Conservation (phyloP, 192 early-diverging fungal species). For the Chytriomyces hyalinus region DNA sequence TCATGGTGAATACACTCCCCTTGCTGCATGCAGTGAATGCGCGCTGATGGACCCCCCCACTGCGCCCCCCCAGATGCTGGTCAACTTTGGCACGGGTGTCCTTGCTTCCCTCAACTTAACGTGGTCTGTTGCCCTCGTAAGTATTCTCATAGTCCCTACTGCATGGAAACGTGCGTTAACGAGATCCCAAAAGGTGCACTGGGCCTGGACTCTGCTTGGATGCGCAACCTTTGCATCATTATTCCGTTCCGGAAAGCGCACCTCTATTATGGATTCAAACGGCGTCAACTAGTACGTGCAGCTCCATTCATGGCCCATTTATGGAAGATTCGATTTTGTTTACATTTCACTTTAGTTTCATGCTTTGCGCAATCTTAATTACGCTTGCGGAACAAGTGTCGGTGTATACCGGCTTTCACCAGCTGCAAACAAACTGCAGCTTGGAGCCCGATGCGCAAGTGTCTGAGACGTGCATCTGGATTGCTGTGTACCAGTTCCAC, state of each 20-base stretch:
- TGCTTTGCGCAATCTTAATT: background rate
- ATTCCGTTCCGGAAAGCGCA: background rate
- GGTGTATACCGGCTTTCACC: background rate
- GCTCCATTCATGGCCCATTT: background rate
- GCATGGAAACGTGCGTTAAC: background rate
- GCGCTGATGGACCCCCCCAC: background rate
- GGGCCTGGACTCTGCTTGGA: constrained; percentile 27
- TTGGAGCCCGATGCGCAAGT: background rate
- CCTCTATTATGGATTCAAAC: background rate
- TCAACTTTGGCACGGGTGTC: constrained; percentile 22
- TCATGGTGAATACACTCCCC: background rate
- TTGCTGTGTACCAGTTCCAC: constrained; percentile 30
- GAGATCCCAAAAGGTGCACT: constrained; percentile 21
- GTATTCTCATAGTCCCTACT: background rate
- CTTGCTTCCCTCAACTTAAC: constrained; percentile 15
- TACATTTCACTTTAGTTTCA: constrained; percentile 4
- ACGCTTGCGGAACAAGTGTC: background rate
- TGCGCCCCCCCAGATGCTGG: constrained; percentile 13
- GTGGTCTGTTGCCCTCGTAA: constrained; percentile 1
- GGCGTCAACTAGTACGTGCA: constrained; percentile 9
- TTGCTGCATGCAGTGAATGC: background rate
- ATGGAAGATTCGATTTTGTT: background rate
- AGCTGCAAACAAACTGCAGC: background rate
- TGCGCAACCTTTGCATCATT: constrained; percentile 8
- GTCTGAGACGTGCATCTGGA: constrained; percentile 17